phyloP scores from a whole-genome alignment of 306 rosid species.

The Trifolium pratense region DNA sequence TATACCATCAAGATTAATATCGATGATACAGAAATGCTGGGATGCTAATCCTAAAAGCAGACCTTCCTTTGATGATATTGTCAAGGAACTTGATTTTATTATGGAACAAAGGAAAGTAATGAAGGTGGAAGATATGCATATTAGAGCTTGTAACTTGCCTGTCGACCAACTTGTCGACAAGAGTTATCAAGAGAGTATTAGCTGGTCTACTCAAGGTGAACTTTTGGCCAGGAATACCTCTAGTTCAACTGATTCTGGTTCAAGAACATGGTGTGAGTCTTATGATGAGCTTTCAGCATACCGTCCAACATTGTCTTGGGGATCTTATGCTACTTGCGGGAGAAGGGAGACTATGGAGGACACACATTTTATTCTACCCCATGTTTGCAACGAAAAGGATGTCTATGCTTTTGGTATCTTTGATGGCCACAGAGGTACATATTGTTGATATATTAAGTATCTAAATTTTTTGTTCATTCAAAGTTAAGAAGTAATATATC shows the following conservation, averaged over 20 bases:
- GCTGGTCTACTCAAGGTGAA: slow-evolving; percentile 80
- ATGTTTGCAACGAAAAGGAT: slow-evolving; percentile 60
- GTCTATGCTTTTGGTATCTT: slow-evolving; percentile 82
- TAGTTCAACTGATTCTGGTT: slow-evolving; percentile 47
- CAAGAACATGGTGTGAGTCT: slow-evolving; percentile 51
- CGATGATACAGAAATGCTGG: slow-evolving; percentile 80
- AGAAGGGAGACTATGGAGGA: slow-evolving; percentile 98
- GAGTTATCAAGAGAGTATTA: slow-evolving; percentile 63
- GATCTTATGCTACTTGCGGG: slow-evolving; percentile 92
- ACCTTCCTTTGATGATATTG: slow-evolving; percentile 74
- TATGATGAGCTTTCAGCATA: slow-evolving; percentile 51
- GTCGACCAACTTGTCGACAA: slow-evolving; percentile 46
- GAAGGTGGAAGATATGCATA: slow-evolving; percentile 47
- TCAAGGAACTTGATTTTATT: slow-evolving; percentile 65
- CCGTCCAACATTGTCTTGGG: slow-evolving; percentile 78
- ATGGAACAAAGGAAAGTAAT: slow-evolving; percentile 54
- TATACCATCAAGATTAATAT: slow-evolving; percentile 65
- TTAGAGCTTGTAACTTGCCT: slow-evolving; percentile 37
- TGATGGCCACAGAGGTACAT: slow-evolving; percentile 91
- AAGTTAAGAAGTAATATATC: background rate
- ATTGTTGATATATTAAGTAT: slow-evolving; percentile 27
- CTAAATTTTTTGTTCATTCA: background rate
- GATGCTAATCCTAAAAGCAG: slow-evolving; percentile 69
- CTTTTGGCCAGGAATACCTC: slow-evolving; percentile 50
- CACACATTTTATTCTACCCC: slow-evolving; percentile 78